phyloP scores from a whole-genome alignment of 2,329 filamentous ascomycete species.

The Ceratocystis destructans region DNA sequence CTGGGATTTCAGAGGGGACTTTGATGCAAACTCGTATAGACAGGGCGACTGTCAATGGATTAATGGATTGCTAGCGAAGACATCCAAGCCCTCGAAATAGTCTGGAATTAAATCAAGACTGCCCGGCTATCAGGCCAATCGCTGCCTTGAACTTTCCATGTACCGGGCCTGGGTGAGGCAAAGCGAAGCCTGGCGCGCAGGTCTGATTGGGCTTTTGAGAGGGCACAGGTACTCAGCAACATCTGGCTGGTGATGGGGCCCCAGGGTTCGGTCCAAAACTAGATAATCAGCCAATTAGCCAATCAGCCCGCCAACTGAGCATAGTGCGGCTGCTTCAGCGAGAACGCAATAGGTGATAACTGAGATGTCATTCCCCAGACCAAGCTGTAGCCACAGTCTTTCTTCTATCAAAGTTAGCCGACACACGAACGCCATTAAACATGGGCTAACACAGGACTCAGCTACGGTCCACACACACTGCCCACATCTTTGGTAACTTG shows the following conservation, averaged over 20 bases:
- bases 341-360: background rate
- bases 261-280: no score
- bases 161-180: background rate
- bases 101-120: background rate
- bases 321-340: background rate
- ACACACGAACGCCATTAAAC: background rate
- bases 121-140: background rate
- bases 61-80: background rate
- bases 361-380: background rate
- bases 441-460: no score
- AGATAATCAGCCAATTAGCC: background rate
- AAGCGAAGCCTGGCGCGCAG: background rate
- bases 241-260: no score
- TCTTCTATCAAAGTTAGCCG: conserved; percentile 5
- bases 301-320: background rate
- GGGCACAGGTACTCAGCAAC: no score
- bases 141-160: background rate
- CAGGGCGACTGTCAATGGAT: background rate
- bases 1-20: no score
- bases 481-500: background rate
- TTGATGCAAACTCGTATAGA: background rate
- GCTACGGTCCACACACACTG: background rate
- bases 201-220: background rate
- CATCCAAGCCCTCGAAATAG: background rate
- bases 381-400: background rate